These are phyloP conservation scores for Chaetomiaceae sp. DNA, from an alignment of 2,329 filamentous ascomycete genomes.

Conservation along the genomic window DNA sequence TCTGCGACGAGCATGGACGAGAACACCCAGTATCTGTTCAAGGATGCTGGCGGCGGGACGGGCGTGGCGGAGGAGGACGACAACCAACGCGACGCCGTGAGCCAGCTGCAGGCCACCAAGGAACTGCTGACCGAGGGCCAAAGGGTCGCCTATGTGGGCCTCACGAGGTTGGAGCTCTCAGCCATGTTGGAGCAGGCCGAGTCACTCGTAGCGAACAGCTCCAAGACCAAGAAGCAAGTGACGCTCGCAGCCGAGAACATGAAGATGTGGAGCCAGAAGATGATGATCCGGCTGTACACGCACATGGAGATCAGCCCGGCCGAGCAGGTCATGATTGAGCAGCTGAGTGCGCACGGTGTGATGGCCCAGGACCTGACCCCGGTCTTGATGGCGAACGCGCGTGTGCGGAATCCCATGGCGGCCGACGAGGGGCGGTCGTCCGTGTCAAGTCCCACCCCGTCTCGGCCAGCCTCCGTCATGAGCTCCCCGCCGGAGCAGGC, in stretches of 20 bases:
- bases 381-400: constrained; percentile 81
- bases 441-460: constrained; percentile 25
- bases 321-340: constrained; percentile 98
- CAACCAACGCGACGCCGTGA: constrained; percentile 75
- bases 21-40: constrained; percentile 93
- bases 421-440: constrained; percentile 31
- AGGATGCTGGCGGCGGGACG: constrained; percentile 48
- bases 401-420: constrained; percentile 88
- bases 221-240: constrained; percentile 64
- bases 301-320: constrained; percentile 93
- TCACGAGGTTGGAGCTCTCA: constrained; percentile 74
- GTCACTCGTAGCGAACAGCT: constrained; percentile 49
- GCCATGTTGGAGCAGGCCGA: constrained; percentile 68
- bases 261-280: constrained; percentile 96
- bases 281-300: constrained; percentile 89
- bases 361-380: constrained; percentile 76
- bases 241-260: constrained; percentile 66
- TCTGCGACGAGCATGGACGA: constrained; percentile 96
- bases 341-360: constrained; percentile 87
- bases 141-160: constrained; percentile 89
- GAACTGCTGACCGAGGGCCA: constrained; percentile 92
- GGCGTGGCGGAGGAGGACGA: constrained; percentile 62
- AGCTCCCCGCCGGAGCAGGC: constrained; percentile 37
- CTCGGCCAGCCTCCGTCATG: constrained; percentile 24
- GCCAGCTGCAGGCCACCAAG: constrained; percentile 93